Evolutionary conservation across 306 rosid species (phyloP), one percentile per base, ranked within the genome.

Genomic region (Vigna hirtella): DNA sequence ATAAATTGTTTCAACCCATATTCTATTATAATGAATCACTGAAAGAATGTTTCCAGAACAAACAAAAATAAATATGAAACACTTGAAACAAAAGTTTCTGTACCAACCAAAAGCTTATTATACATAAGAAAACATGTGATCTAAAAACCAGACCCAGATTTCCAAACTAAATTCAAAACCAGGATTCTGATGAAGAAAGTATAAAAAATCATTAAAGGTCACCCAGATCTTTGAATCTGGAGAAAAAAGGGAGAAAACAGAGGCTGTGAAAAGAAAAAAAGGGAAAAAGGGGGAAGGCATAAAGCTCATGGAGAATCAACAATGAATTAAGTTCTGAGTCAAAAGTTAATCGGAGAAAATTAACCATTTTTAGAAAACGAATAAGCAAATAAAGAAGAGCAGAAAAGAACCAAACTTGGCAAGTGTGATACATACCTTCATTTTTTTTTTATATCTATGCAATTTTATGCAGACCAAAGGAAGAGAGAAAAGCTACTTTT

Each of bases 351-450:
- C 65, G 66, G 22, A 11, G 66, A 59, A 38, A 73, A 57, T 34
- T 2, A 49, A 20, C 61, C 45, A 14, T 11, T 13, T 22, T 16
- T 6, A 36, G 14, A 40, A 75, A 61, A 57, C 16, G 9, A 38
- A 52, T 40, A 15, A 77, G 6, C 7, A 28, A 55, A 59, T 15
- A 30, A 9, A 17, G 68, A 53, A 56, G 24, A 66, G 20, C 10
- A 38, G 4, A 36, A 2, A 20, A 79, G 56, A 74, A 81, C 52
- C 56, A 76, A 70, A 77, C 73, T 17, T 12, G 16, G 48, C 79
- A 81, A 77, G 86, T 17, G 43, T 74, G 78, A 48, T 81, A 32
- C 82, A 79, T 77, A 93, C 98, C 98, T 93, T 93, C 98, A 93
- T 90, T 78, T 77, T 20, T 20, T 20, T 57, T 45, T 45, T 15